Evolutionary conservation across 2,329 filamentous ascomycete species (phyloP).

Genomic region (Hypomyces rosellus): DNA sequence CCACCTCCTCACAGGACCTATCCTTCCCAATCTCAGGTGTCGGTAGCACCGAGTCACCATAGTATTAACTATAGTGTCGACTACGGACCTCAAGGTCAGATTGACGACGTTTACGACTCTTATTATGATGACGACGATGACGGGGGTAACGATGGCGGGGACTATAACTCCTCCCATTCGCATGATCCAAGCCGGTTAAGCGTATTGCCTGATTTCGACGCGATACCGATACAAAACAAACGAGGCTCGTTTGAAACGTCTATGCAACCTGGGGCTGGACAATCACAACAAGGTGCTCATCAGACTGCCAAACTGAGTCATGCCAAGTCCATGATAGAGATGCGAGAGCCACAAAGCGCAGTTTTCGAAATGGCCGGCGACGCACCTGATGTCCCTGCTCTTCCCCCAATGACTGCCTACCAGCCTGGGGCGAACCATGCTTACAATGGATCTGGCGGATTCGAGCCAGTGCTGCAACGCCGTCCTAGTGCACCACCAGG

Average conservation of each 20-base stretch:
- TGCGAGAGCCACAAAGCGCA: slow-evolving; percentile 58
- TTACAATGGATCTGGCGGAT: slow-evolving; percentile 20
- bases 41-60: slow-evolving; percentile 18
- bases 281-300: slow-evolving; percentile 43
- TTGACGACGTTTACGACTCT: slow-evolving; percentile 48
- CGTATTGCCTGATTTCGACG: slow-evolving; percentile 38
- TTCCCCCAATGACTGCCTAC: slow-evolving; percentile 27
- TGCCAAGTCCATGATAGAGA: slow-evolving; percentile 62
- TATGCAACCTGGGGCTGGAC: slow-evolving; percentile 34
- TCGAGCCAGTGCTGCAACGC: slow-evolving; percentile 21
- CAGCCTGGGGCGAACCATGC: neutral
- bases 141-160: slow-evolving; percentile 19
- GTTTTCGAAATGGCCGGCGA: slow-evolving; percentile 69
- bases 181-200: slow-evolving; percentile 18
- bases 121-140: slow-evolving; percentile 42
- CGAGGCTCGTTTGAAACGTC: slow-evolving; percentile 44
- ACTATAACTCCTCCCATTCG: slow-evolving; percentile 10
- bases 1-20: slow-evolving; percentile 49
- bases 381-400: slow-evolving; percentile 48
- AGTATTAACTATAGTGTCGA: slow-evolving; percentile 21
- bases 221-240: slow-evolving; percentile 26
- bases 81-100: slow-evolving; percentile 31
- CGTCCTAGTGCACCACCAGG: slow-evolving; percentile 28
- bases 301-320: slow-evolving; percentile 49
- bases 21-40: slow-evolving; percentile 21